These are phyloP conservation scores for Pestalotiopsis sp. DNA, from an alignment of 2,329 filamentous ascomycete species.

Conservation along the genomic window DNA sequence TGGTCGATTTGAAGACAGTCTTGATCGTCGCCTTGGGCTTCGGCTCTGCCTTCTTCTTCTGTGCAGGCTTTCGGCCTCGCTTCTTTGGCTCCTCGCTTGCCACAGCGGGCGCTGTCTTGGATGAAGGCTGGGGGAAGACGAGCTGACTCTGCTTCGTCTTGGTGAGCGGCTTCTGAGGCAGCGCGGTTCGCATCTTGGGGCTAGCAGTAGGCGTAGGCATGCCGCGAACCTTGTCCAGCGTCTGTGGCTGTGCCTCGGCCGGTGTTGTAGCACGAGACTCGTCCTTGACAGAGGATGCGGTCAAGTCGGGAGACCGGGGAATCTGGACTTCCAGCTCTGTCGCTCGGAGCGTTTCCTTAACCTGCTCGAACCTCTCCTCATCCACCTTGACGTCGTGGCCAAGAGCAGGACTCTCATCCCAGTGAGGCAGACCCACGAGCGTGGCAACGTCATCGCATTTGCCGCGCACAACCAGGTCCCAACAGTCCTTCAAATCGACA, in stretches of 20 bases:
- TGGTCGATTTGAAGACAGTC: constrained; percentile 29
- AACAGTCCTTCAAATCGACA: constrained; percentile 86
- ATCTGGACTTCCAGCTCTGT: constrained; percentile 45
- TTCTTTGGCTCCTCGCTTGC: constrained; percentile 37
- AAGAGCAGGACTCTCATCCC: constrained; percentile 55
- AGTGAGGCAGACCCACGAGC: constrained; percentile 64
- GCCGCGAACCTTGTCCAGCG: constrained; percentile 44
- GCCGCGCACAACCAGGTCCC: constrained; percentile 87
- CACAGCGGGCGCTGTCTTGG: constrained; percentile 26
- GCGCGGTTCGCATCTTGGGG: constrained; percentile 46
- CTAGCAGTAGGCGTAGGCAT: constrained; percentile 62
- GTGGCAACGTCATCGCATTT: constrained; percentile 86
- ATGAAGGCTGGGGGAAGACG: constrained; percentile 35
- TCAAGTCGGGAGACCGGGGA: constrained; percentile 26
- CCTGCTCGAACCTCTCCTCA: constrained; percentile 44
- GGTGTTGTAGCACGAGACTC: constrained; percentile 25
- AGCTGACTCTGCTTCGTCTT: constrained; percentile 54
- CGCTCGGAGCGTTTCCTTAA: constrained; percentile 35
- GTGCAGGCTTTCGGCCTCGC: constrained; percentile 36
- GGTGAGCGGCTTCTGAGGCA: constrained; percentile 39
- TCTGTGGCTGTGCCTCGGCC: constrained; percentile 37
- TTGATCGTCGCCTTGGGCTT: constrained; percentile 32
- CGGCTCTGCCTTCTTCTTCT: constrained; percentile 46
- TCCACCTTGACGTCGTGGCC: constrained; percentile 49
- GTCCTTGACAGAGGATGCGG: constrained; percentile 19